Conservation (phyloP, 2,329 filamentous ascomycete species). For the Tolypocladium nubicola region DNA sequence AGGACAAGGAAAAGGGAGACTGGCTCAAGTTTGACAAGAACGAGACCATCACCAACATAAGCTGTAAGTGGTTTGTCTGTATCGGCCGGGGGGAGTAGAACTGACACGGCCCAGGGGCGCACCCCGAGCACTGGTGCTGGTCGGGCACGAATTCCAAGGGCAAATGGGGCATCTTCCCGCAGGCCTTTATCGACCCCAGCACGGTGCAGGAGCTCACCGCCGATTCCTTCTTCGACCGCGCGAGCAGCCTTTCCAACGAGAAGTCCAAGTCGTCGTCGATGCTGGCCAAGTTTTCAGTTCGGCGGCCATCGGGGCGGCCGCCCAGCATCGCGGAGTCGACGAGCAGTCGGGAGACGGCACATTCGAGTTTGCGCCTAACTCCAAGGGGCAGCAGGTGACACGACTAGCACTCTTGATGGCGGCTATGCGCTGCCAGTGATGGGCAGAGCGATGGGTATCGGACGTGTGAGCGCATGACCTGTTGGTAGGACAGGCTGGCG, state of each 20-base stretch:
- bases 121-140: slow-evolving; percentile 46
- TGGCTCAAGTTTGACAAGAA: slow-evolving; percentile 57
- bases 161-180: slow-evolving; percentile 42
- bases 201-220: slow-evolving; percentile 28
- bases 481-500: background rate
- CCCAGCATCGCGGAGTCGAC: slow-evolving; percentile 22
- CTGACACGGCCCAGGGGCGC: slow-evolving; percentile 23
- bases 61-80: slow-evolving; percentile 28
- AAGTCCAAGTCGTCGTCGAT: slow-evolving; percentile 21
- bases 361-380: background rate
- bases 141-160: slow-evolving; percentile 40
- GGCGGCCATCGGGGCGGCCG: slow-evolving; percentile 17
- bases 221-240: slow-evolving; percentile 14
- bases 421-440: background rate
- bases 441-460: background rate
- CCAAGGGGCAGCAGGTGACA: background rate
- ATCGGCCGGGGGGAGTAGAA: background rate
- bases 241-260: slow-evolving; percentile 21
- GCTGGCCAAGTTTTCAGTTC: slow-evolving; percentile 22
- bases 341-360: slow-evolving; percentile 17
- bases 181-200: slow-evolving; percentile 34
- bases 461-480: background rate
- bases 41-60: slow-evolving; percentile 56
- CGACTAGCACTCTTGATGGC: background rate
- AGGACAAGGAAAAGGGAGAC: slow-evolving; percentile 29